phyloP scores from a whole-genome alignment of 1,139 yeast species.

The Yamadazyma epiphylla region DNA sequence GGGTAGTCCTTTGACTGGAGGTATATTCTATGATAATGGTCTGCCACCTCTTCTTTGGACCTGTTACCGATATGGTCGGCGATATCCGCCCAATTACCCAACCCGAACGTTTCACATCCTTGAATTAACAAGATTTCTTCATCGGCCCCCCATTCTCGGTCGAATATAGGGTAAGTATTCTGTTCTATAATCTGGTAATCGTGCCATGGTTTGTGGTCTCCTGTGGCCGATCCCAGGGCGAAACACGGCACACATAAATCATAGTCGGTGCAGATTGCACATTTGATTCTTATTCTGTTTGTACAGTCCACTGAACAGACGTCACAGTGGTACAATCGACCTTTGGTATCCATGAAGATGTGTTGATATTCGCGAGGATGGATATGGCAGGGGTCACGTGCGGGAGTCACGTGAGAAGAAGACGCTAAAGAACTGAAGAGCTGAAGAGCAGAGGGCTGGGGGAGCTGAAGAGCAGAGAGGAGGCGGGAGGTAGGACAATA shows the following conservation, averaged over 20 bases:
- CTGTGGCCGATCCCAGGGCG: constrained; percentile 75
- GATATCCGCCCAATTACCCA: constrained; percentile 97
- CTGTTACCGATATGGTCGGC: constrained; percentile 94
- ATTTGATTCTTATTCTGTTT: constrained; percentile 80
- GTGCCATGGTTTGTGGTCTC: constrained; percentile 91
- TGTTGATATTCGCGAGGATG: too few species aligned
- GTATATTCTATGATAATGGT: constrained; percentile 73
- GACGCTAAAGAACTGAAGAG: too few species aligned
- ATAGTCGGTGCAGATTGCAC: constrained; percentile 91
- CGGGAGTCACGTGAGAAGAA: too few species aligned
- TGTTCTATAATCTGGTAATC: constrained; percentile 91
- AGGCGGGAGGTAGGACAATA: too few species aligned
- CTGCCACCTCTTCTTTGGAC: constrained; percentile 84
- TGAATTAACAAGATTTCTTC: constrained; percentile 86
- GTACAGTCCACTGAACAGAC: constrained; percentile 94
- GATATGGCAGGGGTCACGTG: too few species aligned
- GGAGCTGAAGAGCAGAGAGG: too few species aligned
- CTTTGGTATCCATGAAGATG: constrained; percentile 27
- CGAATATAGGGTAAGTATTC: constrained; percentile 90
- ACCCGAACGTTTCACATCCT: constrained; percentile 87
- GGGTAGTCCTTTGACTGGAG: constrained; percentile 73
- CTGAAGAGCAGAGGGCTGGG: too few species aligned
- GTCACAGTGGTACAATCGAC: constrained; percentile 80
- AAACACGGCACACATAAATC: constrained; percentile 97
- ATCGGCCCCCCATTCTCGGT: constrained; percentile 96